Evolutionary conservation across 495 filamentous ascomycete species (phyloP).

Genomic region (Neurospora sp.): DNA sequence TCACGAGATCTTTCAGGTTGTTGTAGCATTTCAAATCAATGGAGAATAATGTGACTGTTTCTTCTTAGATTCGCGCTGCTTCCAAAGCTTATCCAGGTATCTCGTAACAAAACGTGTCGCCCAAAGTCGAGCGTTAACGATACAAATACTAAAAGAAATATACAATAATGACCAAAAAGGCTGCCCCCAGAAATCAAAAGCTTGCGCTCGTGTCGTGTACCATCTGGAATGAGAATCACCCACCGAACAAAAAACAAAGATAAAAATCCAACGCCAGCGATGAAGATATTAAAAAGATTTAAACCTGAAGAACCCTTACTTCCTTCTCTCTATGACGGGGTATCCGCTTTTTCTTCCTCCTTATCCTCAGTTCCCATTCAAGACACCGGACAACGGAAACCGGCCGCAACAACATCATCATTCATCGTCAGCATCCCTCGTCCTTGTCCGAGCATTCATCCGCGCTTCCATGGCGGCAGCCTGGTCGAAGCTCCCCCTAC

Average conservation of each 20-base stretch:
- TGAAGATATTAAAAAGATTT: background rate
- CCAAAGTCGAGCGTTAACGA: background rate
- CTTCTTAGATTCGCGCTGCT: background rate
- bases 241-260: background rate
- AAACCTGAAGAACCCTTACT: background rate
- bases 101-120: background rate
- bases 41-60: background rate
- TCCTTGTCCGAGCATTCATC: conserved; percentile 2
- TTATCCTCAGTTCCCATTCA: background rate
- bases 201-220: background rate
- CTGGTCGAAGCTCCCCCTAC: conserved; percentile 60
- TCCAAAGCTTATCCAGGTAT: background rate
- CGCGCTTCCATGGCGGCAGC: conserved; percentile 8
- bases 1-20: background rate
- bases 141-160: background rate
- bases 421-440: background rate
- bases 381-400: background rate
- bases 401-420: background rate
- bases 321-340: background rate
- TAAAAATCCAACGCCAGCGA: background rate
- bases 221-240: background rate
- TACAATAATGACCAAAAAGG: background rate
- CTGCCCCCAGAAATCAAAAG: background rate
- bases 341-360: background rate
- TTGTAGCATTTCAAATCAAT: background rate